These are phyloP conservation scores for Sarocladium strictum DNA, from an alignment of 2,329 filamentous ascomycete genomes.

Conservation along the genomic window DNA sequence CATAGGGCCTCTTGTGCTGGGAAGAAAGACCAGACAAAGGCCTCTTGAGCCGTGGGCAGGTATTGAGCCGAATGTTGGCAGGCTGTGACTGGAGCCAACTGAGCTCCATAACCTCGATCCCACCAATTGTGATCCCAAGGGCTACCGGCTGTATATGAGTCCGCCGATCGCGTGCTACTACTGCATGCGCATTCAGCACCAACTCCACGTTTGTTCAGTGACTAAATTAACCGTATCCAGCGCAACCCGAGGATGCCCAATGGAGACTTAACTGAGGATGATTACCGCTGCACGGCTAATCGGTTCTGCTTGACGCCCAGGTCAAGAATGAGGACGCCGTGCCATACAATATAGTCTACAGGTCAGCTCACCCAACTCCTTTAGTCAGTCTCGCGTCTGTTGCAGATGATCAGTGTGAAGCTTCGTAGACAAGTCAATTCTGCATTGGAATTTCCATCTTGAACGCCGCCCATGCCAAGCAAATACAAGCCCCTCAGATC, in stretches of 20 bases:
- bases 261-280: neutral
- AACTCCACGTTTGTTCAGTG: neutral
- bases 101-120: neutral
- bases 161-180: neutral
- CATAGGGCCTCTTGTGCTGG: neutral
- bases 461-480: slow-evolving; percentile 9
- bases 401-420: neutral
- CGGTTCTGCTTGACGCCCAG: too few species aligned
- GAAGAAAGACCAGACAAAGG: neutral
- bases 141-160: neutral
- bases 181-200: neutral
- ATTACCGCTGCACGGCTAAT: too few species aligned
- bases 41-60: neutral
- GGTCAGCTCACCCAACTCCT: neutral
- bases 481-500: neutral
- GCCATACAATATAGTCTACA: too few species aligned
- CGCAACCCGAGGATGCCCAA: neutral
- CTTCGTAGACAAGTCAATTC: neutral
- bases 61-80: neutral
- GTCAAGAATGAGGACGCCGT: too few species aligned
- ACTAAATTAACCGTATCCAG: neutral
- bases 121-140: neutral
- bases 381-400: neutral
- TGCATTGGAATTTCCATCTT: slow-evolving; percentile 9
- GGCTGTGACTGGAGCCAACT: too few species aligned